Evolutionary conservation across 768 basidiomycete genomes (phyloP).

Genomic region (Lentinula sp.): DNA sequence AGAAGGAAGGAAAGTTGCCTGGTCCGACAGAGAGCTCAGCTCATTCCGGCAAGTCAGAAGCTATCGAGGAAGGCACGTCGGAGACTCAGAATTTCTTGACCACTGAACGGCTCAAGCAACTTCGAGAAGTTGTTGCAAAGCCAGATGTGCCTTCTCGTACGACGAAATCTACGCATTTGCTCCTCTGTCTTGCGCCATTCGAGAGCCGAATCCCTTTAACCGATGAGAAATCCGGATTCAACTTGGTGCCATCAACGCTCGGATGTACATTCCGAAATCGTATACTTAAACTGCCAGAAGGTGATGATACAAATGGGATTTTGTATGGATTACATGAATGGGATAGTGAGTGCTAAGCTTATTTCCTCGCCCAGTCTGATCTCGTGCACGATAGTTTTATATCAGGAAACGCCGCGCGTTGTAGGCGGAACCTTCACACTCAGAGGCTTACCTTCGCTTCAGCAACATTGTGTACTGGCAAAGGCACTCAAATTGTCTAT

Average conservation of each 20-base stretch:
- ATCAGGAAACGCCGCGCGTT: conserved; percentile 24
- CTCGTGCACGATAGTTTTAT: background rate
- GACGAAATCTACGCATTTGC: conserved; percentile 33
- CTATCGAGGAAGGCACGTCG: background rate
- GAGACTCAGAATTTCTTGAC: background rate
- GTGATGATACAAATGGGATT: conserved; percentile 3
- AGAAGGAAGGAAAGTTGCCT: conserved; percentile 10
- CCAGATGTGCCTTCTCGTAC: conserved; percentile 20
- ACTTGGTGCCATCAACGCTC: conserved; percentile 25
- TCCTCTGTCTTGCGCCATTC: conserved; percentile 44
- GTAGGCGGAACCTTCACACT: conserved; percentile 62
- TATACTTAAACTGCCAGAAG: conserved; percentile 9
- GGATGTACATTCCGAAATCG: background rate
- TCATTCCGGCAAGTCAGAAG: background rate
- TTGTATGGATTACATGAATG: conserved; percentile 10
- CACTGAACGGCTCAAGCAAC: conserved; percentile 16
- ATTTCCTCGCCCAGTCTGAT: background rate
- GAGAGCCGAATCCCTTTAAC: conserved; percentile 22
- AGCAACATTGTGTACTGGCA: conserved; percentile 36
- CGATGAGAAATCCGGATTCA: conserved; percentile 33
- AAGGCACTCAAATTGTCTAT: conserved; percentile 45
- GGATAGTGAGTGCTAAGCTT: background rate
- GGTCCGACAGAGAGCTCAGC: background rate
- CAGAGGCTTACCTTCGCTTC: conserved; percentile 33
- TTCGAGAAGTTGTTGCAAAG: conserved; percentile 15